Evolutionary conservation across 331 rosid genomes (phyloP), one percentile per base, ranked within the genome.

Genomic region (Erythrophleum ivorense): DNA sequence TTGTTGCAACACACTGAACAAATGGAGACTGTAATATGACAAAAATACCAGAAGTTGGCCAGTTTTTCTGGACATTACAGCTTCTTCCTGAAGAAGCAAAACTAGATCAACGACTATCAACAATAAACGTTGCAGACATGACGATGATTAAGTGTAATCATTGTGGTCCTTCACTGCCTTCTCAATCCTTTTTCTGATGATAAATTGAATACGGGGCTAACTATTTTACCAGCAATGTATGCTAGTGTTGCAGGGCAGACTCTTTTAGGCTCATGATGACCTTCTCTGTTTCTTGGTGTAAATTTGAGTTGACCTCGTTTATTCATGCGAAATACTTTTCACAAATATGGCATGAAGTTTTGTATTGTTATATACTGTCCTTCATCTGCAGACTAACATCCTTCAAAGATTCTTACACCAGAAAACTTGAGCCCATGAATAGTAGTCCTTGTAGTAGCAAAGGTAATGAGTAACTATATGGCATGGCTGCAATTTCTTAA

Each of bases 51-150:
- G 9, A 67, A 67, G 16, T 41, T 40, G 73, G 9, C 16, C 34
- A n/a, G 31, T 14, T 68, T 9, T 45, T 45, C 50, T 33, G 5
- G 38, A n/a, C 74, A 45, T 19, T 69, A 55, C 54, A 69, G 19
- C 21, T 70, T 48, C 75, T 70, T 10, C 75, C 58, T 46, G 75
- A 48, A 21, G 40, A 31, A 70, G 38, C 57, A 11, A 48, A 48
- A 46, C 58, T 29, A 12, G 19, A 29, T 70, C 40, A 70, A 45
- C 24, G 57, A 46, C 58, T 46, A 31, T 70, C 31, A 45, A 70
- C 50, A 4, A 45, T 45, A 12, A 21, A 70, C 24, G 57, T 46
- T 3, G 36, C 38, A 21, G 38, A 46, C 19, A 21, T 68, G 15
- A 70, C 21, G 2, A 69, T 21, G 38, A 70, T 34, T 24, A 24